Evolutionary conservation across 2,329 filamentous ascomycete genomes (phyloP).

Genomic region (Pseudogymnoascus sp.): DNA sequence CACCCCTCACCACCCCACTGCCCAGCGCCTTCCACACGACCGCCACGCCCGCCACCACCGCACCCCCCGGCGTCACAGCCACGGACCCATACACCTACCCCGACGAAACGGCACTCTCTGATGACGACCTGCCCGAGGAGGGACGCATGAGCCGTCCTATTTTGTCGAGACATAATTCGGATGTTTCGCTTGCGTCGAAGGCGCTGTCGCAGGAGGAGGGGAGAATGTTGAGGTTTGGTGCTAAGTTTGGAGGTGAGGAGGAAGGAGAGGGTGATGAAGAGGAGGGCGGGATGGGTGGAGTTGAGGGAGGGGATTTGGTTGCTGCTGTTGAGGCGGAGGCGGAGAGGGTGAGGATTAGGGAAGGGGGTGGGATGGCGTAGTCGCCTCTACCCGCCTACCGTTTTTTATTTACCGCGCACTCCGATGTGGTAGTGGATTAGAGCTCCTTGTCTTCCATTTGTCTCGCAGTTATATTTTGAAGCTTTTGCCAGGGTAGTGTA

Average conservation of each 20-base stretch:
- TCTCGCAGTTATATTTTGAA: not conserved
- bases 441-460: not conserved
- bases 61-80: slow-evolving; percentile 14
- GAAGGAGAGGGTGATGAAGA: slow-evolving; percentile 19
- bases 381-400: not conserved
- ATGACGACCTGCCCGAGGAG: slow-evolving; percentile 30
- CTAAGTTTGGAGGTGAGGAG: slow-evolving; percentile 53
- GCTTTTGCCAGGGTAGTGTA: not conserved
- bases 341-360: not conserved
- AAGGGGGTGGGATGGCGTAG: not conserved
- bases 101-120: slow-evolving; percentile 26
- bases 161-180: slow-evolving; percentile 53
- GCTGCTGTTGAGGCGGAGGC: slow-evolving; percentile 9
- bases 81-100: slow-evolving; percentile 30
- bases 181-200: slow-evolving; percentile 60
- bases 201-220: slow-evolving; percentile 62
- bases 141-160: slow-evolving; percentile 31
- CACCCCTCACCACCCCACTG: slow-evolving; percentile 17
- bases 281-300: slow-evolving; percentile 18
- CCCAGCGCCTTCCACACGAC: slow-evolving; percentile 5
- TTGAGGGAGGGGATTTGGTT: slow-evolving; percentile 7
- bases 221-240: slow-evolving; percentile 59
- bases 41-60: not conserved
- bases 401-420: not conserved
- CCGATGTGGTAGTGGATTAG: not conserved